phyloP scores from a whole-genome alignment of 108 stramenopile genomes.

The Skeletonema costatum region DNA sequence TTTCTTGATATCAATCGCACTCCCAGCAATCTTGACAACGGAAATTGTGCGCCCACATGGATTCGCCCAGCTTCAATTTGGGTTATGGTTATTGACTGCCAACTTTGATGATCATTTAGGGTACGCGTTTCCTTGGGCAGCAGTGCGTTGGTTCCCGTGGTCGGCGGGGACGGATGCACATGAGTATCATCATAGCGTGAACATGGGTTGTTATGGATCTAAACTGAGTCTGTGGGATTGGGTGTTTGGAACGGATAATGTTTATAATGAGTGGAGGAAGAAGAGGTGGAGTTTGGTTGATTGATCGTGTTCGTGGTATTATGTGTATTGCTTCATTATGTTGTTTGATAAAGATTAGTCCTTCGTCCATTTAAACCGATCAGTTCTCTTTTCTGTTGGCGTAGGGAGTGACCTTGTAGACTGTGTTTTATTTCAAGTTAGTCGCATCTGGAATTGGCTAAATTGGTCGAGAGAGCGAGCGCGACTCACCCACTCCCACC shows the following conservation, averaged over 20 bases:
- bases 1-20: slow-evolving; percentile 27
- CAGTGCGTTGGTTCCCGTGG: slow-evolving; percentile 46
- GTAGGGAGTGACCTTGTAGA: too few relatives aligned
- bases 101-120: slow-evolving; percentile 54
- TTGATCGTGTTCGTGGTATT: neutral
- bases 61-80: slow-evolving; percentile 41
- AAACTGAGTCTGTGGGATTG: slow-evolving; percentile 35
- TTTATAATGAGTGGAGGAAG: slow-evolving; percentile 33
- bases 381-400: too few relatives aligned
- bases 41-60: slow-evolving; percentile 26
- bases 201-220: slow-evolving; percentile 39
- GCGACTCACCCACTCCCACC: too few relatives aligned
- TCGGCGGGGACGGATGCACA: slow-evolving; percentile 47
- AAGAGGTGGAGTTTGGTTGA: slow-evolving; percentile 9
- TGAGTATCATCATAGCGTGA: slow-evolving; percentile 50
- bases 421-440: too few relatives aligned
- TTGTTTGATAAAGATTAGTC: neutral
- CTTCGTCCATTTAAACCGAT: too few relatives aligned
- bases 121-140: slow-evolving; percentile 47
- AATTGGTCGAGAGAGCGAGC: too few relatives aligned
- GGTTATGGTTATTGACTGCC: slow-evolving; percentile 35
- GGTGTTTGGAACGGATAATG: slow-evolving; percentile 32
- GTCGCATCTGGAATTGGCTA: too few relatives aligned
- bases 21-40: slow-evolving; percentile 15
- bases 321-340: neutral